These are phyloP conservation scores for Cinnamomum micranthum DNA, from an alignment of 164 flowering plant species.

Conservation along the genomic window DNA sequence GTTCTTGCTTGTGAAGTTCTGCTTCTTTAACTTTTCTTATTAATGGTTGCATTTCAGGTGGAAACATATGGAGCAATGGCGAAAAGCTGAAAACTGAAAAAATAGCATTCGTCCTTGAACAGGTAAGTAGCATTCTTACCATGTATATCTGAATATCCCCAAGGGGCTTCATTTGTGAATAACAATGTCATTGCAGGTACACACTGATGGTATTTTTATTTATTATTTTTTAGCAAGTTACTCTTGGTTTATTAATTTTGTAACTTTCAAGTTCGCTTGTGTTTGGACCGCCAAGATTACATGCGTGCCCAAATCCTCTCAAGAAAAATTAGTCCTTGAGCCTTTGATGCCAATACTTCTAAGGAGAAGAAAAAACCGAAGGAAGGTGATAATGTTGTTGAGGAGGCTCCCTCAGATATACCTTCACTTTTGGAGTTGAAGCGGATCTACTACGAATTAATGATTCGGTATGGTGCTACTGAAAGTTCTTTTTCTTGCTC, in stretches of 20 bases:
- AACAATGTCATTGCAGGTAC: background rate
- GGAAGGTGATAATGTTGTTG: conserved; percentile 85
- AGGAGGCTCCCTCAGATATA: conserved; percentile 72
- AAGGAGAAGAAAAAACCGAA: too few relatives aligned
- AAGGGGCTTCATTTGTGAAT: background rate
- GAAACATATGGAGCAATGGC: conserved; percentile 99
- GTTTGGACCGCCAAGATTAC: conserved; percentile 89
- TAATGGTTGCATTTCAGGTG: conserved; percentile 46
- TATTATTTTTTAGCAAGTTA: background rate
- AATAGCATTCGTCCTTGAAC: conserved; percentile 94
- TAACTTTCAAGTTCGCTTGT: conserved; percentile 66
- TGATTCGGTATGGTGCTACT: conserved; percentile 55
- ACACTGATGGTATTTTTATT: background rate
- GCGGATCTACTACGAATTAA: conserved; percentile 76
- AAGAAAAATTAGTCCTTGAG: conserved; percentile 86
- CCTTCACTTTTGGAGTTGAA: conserved; percentile 82
- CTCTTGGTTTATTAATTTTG: background rate
- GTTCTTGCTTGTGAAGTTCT: background rate
- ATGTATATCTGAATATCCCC: background rate
- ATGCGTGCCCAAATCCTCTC: conserved; percentile 95
- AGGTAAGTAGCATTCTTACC: conserved; percentile 37
- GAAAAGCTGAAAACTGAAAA: conserved; percentile 96
- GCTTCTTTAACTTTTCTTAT: background rate
- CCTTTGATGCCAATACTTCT: conserved; percentile 71
- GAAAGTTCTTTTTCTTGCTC: too few relatives aligned